Conservation (phyloP, 805 yeast species). For the Yarrowia sp. region DNA sequence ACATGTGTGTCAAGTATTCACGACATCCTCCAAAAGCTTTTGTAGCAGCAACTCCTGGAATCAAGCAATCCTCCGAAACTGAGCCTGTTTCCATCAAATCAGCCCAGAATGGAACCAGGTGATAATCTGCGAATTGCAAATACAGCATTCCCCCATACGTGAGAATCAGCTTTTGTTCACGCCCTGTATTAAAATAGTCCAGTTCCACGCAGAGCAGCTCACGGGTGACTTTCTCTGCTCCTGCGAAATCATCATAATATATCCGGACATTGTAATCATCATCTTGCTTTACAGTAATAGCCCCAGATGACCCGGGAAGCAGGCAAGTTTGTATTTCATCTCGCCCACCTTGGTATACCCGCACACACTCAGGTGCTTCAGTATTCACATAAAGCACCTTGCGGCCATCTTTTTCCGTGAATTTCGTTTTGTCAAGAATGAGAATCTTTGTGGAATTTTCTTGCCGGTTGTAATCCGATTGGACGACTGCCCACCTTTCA, state of each 20-base stretch:
- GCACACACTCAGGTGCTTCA: neutral
- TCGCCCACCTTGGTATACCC: neutral
- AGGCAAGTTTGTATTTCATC: neutral
- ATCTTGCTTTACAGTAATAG: neutral
- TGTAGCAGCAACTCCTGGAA: neutral
- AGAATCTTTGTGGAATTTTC: no score
- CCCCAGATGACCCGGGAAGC: neutral
- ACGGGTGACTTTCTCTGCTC: neutral
- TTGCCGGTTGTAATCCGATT: no score
- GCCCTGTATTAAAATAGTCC: neutral
- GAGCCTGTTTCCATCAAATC: neutral
- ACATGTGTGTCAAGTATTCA: neutral
- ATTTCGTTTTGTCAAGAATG: no score
- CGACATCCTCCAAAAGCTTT: neutral
- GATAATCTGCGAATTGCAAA: neutral
- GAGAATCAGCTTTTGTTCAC: neutral
- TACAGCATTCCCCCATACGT: neutral
- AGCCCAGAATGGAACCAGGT: neutral
- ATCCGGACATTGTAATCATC: neutral
- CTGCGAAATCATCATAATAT: neutral
- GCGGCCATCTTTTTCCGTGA: neutral
- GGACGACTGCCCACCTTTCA: neutral
- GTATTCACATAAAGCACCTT: neutral
- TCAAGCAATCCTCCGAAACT: neutral
- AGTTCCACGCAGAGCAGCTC: no score